phyloP scores from a whole-genome alignment of 768 basidiomycete genomes.

The Boletus coccyginus region DNA sequence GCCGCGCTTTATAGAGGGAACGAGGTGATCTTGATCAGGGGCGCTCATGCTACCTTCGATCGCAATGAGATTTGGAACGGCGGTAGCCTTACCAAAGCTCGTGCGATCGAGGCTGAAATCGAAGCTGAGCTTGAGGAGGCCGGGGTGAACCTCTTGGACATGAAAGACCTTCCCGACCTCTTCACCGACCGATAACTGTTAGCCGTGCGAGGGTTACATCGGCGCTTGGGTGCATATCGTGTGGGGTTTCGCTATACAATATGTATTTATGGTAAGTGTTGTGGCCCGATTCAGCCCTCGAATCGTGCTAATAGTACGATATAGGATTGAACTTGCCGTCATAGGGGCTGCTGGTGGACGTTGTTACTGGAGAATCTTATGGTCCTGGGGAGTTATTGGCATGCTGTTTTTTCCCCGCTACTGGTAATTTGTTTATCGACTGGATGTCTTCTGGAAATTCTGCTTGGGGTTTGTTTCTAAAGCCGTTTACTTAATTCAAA shows the following conservation, averaged over 20 bases:
- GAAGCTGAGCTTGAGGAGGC: conserved; percentile 69
- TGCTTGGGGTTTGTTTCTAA: conserved; percentile 8
- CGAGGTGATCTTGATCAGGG: conserved; percentile 59
- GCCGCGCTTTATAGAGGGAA: conserved; percentile 64
- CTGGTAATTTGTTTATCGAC: conserved; percentile 1
- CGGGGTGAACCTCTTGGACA: conserved; percentile 61
- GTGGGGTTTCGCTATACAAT: not conserved
- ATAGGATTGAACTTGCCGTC: not conserved
- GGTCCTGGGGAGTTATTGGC: not conserved
- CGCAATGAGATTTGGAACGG: conserved; percentile 60
- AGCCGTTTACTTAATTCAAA: not conserved
- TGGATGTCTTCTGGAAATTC: not conserved
- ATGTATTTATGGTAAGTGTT: conserved; percentile 13
- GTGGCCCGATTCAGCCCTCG: not conserved
- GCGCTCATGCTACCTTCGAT: conserved; percentile 68
- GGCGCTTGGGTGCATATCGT: not conserved
- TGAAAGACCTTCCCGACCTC: conserved; percentile 59
- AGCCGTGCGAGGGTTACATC: not conserved
- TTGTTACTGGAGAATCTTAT: not conserved
- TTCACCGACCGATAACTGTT: conserved; percentile 53
- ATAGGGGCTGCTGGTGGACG: not conserved
- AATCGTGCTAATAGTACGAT: not conserved
- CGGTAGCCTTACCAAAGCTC: conserved; percentile 51
- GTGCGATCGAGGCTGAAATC: conserved; percentile 53
- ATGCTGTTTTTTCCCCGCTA: not conserved